Evolutionary conservation across 495 filamentous ascomycete genomes (phyloP), one percentile per base, ranked within the genome.

Genomic region (Penicillium steckii): DNA sequence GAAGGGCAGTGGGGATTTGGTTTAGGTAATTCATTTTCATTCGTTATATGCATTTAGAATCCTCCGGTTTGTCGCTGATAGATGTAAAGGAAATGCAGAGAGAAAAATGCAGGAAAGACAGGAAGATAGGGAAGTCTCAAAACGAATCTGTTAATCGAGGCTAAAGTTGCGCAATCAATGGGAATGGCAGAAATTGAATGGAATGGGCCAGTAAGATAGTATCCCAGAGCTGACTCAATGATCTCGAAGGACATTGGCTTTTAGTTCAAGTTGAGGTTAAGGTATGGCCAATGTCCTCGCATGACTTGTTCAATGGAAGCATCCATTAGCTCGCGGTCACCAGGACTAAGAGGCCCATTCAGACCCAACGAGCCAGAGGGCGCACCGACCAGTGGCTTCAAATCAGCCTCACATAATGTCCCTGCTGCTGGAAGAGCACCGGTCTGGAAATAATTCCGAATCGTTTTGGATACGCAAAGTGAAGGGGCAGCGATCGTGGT

Each of bases 361-460:
- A 45, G 26, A 35, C 18, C 15, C 3, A 13, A 17, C 7, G 30
- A 10, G 15, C 48, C 21, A 10, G 46, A 8, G 2, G 49, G 35
- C 21, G 48, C 27, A 12, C 65, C 67, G 7, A 70, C 37, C 25
- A 70, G 44, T 12, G 68, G 68, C 48, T 69, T 67, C 6, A 68
- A 12, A 22, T 73, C 66, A 12, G 64, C 65, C 17, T 74, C 44
- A 44, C 81, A 82, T 1, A 78, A 38, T 0, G 70, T 77, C 3
- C 65, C 74, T 1, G 61, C 48, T 0, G 51, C 47, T 2, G 79
- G 80, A 1, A 82, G 61, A 9, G 54, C 67, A 1, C 80, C 79
- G 13, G 71, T 69, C 7, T 67, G 64, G 65, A 80, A 82, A 48
- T 80, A 82, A 4, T 55, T 61, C 19, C 71, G 72, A 8, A 78